Percentiles rank a stretch among this genome's conserved stretches.
Conservation (phyloP, 345 rosid species). For the Linum usitatissimum region DNA sequence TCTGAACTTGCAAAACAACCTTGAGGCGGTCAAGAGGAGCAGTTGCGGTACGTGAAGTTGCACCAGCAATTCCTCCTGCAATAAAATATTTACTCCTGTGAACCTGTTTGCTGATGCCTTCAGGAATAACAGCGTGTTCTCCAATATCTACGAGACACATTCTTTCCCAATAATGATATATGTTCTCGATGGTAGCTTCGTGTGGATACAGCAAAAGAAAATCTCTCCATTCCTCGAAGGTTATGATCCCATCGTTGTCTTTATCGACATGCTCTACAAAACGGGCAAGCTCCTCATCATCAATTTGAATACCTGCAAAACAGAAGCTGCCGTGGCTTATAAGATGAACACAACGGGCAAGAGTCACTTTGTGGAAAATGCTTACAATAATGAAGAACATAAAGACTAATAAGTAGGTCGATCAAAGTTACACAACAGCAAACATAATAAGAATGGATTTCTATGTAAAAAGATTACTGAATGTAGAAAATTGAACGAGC, state of each 20-base stretch:
- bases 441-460: too few species aligned
- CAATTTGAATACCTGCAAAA: constrained; percentile 43
- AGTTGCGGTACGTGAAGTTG: constrained; percentile 77
- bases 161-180: constrained; percentile 80
- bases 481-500: too few species aligned
- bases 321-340: constrained; percentile 24
- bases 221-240: constrained; percentile 94
- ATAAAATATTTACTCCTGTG: constrained; percentile 68
- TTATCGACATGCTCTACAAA: constrained; percentile 91
- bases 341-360: constrained; percentile 15
- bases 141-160: constrained; percentile 83
- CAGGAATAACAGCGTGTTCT: constrained; percentile 74
- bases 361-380: not conserved
- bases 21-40: constrained; percentile 88
- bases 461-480: too few species aligned
- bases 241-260: constrained; percentile 81
- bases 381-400: not conserved
- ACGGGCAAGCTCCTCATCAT: constrained; percentile 72
- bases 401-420: too few species aligned
- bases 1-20: constrained; percentile 77
- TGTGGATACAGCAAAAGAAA: constrained; percentile 83
- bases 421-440: not conserved
- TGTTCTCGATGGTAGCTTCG: constrained; percentile 86
- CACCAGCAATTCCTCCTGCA: constrained; percentile 90
- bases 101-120: constrained; percentile 72